Evolutionary conservation across 116 monocot genomes (phyloP).

Genomic region (Iris pallida): DNA sequence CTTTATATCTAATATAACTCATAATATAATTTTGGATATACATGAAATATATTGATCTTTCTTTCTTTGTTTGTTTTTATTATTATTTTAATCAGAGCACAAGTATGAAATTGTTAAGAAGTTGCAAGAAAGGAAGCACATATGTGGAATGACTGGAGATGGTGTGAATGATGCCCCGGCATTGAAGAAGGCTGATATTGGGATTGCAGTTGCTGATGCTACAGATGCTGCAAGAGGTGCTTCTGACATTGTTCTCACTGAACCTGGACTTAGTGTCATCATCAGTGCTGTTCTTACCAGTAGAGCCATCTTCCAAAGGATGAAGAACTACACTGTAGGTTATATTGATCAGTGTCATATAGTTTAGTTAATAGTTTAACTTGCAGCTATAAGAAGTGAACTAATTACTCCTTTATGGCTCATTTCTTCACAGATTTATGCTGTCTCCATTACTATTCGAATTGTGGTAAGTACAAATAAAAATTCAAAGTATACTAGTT

Average conservation of each 20-base stretch:
- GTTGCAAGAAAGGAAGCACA: constrained; percentile 88
- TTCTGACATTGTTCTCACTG: constrained; percentile 86
- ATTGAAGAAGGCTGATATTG: constrained; percentile 88
- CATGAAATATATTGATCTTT: no score
- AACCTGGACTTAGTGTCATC: constrained; percentile 90
- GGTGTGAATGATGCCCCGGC: constrained; percentile 94
- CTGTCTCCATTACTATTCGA: constrained; percentile 92
- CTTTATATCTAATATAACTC: no score
- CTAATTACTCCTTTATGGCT: background rate
- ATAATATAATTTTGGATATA: no score
- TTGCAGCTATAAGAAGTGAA: background rate
- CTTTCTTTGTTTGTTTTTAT: no score
- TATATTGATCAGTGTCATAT: background rate
- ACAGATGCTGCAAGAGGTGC: constrained; percentile 89
- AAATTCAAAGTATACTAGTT: background rate
- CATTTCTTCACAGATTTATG: constrained; percentile 62
- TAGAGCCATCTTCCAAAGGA: constrained; percentile 90
- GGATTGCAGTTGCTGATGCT: constrained; percentile 91
- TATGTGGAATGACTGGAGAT: constrained; percentile 92
- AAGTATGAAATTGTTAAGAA: constrained; percentile 92
- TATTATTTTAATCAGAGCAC: no score
- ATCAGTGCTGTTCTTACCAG: constrained; percentile 92
- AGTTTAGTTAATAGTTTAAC: no score
- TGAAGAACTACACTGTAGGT: constrained; percentile 89
- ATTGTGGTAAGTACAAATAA: constrained; percentile 67